phyloP scores from a whole-genome alignment of 1,284 basidiomycete genomes.

The Marasmius oreades region DNA sequence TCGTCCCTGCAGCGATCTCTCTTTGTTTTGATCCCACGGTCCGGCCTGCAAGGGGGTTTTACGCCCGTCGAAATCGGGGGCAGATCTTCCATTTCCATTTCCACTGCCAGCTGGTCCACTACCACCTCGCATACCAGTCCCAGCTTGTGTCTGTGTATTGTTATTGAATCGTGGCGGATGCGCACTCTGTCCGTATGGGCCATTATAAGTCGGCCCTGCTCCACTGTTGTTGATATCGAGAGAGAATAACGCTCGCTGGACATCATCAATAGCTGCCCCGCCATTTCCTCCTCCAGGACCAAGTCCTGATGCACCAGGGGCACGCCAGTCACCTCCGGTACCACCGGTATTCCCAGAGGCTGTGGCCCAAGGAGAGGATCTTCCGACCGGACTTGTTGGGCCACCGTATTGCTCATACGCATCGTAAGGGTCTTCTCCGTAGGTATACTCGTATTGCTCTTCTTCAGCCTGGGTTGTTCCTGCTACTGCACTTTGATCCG shows the following conservation, averaged over 20 bases:
- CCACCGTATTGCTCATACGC: conserved; percentile 53
- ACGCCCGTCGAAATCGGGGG: conserved; percentile 58
- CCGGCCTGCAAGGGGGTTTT: conserved; percentile 45
- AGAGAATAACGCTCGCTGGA: conserved; percentile 65
- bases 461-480: conserved; percentile 56
- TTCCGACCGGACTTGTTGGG: conserved; percentile 58
- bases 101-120: conserved; percentile 37
- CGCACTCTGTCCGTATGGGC: conserved; percentile 43
- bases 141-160: conserved; percentile 44
- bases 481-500: conserved; percentile 36
- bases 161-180: conserved; percentile 71
- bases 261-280: conserved; percentile 57
- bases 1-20: conserved; percentile 50
- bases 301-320: conserved; percentile 33
- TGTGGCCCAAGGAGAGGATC: conserved; percentile 64
- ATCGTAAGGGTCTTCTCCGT: conserved; percentile 50
- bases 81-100: conserved; percentile 36
- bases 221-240: conserved; percentile 50
- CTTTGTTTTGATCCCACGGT: conserved; percentile 53
- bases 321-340: conserved; percentile 57
- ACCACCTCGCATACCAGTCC: conserved; percentile 37
- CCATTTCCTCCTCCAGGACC: conserved; percentile 21
- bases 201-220: conserved; percentile 29
- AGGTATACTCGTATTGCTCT: conserved; percentile 53
- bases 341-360: conserved; percentile 6